These are phyloP conservation scores for Biancaea sappan DNA, from an alignment of 306 rosid genomes.

Conservation along the genomic window DNA sequence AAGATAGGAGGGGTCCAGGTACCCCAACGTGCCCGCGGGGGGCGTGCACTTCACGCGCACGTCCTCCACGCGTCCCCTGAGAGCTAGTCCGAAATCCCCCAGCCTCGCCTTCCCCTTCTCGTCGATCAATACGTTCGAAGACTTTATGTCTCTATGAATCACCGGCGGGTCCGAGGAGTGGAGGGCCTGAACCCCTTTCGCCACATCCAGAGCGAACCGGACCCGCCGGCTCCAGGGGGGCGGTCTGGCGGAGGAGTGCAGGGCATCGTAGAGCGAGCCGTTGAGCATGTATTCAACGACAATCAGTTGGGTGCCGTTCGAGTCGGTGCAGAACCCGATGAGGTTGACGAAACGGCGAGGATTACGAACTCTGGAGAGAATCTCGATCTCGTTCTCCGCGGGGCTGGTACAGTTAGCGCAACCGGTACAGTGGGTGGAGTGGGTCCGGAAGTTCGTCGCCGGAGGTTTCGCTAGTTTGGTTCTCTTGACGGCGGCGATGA, in stretches of 20 bases:
- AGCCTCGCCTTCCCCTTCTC: constrained; percentile 60
- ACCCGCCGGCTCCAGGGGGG: constrained; percentile 73
- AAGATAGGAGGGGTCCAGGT: constrained; percentile 85
- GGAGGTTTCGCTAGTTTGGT: constrained; percentile 40
- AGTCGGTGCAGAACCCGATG: constrained; percentile 65
- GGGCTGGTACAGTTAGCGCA: constrained; percentile 58
- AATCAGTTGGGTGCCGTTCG: constrained; percentile 42
- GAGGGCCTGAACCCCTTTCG: constrained; percentile 61
- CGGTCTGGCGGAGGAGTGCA: constrained; percentile 52
- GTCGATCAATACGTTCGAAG: constrained; percentile 81
- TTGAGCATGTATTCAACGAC: constrained; percentile 90
- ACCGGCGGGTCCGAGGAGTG: constrained; percentile 86
- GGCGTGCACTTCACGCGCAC: constrained; percentile 81
- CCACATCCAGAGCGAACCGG: constrained; percentile 65
- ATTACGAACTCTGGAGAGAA: constrained; percentile 62
- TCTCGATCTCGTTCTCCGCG: constrained; percentile 89
- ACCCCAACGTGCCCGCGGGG: constrained; percentile 94
- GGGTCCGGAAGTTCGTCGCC: constrained; percentile 18
- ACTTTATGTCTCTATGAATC: constrained; percentile 83
- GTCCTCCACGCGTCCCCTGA: constrained; percentile 90
- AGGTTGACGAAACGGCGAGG: constrained; percentile 77
- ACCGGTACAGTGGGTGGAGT: constrained; percentile 34
- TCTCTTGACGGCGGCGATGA: constrained; percentile 75
- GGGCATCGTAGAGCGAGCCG: constrained; percentile 77
- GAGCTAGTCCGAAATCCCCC: constrained; percentile 80